These are phyloP conservation scores for Pseudocercospora pini-densiflorae DNA, from an alignment of 2,329 filamentous ascomycete species.

Conservation along the genomic window DNA sequence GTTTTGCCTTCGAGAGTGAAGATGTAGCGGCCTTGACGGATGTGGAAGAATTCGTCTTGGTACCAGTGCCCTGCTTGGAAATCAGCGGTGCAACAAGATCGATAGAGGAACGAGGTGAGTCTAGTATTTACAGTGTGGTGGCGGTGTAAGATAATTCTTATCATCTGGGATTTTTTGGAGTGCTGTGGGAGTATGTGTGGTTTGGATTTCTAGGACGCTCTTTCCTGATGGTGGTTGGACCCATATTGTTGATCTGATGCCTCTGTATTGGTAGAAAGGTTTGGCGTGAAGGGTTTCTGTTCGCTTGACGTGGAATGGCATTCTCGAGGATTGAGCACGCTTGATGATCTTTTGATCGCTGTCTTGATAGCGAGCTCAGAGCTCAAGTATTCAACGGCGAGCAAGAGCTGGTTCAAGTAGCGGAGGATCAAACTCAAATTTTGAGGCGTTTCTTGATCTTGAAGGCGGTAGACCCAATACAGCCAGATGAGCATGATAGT, in stretches of 20 bases:
- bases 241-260: conserved; percentile 36
- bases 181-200: conserved; percentile 31
- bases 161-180: conserved; percentile 32
- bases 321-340: not conserved
- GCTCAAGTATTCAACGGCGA: too few relatives aligned
- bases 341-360: not conserved
- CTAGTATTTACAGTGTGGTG: conserved; percentile 25
- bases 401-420: too few relatives aligned
- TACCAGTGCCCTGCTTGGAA: conserved; percentile 33
- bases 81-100: not conserved
- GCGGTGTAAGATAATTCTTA: conserved; percentile 32
- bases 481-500: too few relatives aligned
- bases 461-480: too few relatives aligned
- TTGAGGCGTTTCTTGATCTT: too few relatives aligned
- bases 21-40: conserved; percentile 37
- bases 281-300: conserved; percentile 19
- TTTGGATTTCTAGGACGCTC: conserved; percentile 38
- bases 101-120: not conserved
- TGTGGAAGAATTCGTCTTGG: conserved; percentile 37
- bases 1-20: conserved; percentile 35
- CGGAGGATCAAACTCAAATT: too few relatives aligned
- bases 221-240: conserved; percentile 31
- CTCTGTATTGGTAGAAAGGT: conserved; percentile 28
- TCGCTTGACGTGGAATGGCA: conserved; percentile 30
- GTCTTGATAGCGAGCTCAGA: too few relatives aligned